phyloP scores from a whole-genome alignment of 1,284 basidiomycete genomes.

The Anthracocystis setariae region DNA sequence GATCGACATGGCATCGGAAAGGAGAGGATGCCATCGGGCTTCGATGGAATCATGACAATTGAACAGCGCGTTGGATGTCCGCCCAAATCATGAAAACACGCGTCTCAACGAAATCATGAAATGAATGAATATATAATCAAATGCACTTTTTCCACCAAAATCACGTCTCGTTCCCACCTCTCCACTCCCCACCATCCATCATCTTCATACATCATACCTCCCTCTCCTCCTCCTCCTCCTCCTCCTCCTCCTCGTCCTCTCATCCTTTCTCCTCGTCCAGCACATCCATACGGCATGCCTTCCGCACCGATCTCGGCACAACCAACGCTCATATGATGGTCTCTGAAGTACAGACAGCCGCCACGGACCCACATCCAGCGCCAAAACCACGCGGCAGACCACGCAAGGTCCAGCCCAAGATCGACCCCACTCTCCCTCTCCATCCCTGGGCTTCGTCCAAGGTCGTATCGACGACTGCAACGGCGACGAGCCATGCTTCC shows the following conservation, averaged over 20 bases:
- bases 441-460: constrained; percentile 32
- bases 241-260: neutral
- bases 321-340: neutral
- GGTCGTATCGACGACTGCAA: neutral
- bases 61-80: neutral
- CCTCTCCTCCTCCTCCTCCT: neutral
- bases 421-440: constrained; percentile 20
- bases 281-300: neutral
- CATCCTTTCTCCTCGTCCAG: neutral
- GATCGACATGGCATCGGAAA: too few species aligned
- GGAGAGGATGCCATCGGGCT: too few species aligned
- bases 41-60: neutral
- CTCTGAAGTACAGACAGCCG: constrained; percentile 1
- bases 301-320: neutral
- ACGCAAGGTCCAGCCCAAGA: constrained; percentile 14
- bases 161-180: neutral
- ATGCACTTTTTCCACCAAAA: neutral
- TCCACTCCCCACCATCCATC: too few species aligned
- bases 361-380: neutral
- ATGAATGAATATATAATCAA: too few species aligned
- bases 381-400: constrained; percentile 12
- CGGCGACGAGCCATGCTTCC: constrained; percentile 1
- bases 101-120: constrained; percentile 3
- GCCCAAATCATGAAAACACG: neutral
- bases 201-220: neutral